phyloP scores from a whole-genome alignment of 768 basidiomycete species.

The Termitomyces sp. region DNA sequence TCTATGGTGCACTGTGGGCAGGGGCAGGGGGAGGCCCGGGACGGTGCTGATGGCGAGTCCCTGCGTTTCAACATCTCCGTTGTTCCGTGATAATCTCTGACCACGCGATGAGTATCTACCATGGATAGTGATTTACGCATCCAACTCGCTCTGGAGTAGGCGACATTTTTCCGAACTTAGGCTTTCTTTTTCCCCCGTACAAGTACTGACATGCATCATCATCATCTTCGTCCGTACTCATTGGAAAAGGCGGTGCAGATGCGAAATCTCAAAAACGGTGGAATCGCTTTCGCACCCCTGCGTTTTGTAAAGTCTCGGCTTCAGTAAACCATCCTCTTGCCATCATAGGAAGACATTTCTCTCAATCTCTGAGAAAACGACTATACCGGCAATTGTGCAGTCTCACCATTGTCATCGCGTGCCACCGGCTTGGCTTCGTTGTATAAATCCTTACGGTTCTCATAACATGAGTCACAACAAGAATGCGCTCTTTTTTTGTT shows the following conservation, averaged over 20 bases:
- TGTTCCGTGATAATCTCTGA: not conserved
- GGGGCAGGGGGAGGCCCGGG: conserved; percentile 7
- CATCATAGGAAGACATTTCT: not conserved
- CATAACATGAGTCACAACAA: not conserved
- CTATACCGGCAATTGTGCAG: not conserved
- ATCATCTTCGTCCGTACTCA: too few species aligned
- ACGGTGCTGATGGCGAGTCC: not conserved
- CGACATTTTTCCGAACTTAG: too few species aligned
- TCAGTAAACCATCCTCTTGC: not conserved
- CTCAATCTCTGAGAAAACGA: not conserved
- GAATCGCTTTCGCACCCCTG: not conserved
- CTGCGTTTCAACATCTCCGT: conserved; percentile 4
- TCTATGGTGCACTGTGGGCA: conserved; percentile 23
- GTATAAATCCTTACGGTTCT: not conserved
- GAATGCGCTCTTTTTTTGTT: not conserved
- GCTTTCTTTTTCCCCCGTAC: too few species aligned
- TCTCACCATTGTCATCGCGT: not conserved
- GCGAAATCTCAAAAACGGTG: not conserved
- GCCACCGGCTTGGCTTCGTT: not conserved
- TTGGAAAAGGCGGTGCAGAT: not conserved
- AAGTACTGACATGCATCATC: too few species aligned
- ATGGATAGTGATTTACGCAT: too few species aligned
- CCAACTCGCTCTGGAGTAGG: too few species aligned
- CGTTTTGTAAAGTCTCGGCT: not conserved
- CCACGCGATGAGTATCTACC: not conserved